Evolutionary conservation across 2,329 filamentous ascomycete species (phyloP).

Genomic region (Aspergillus fijiensis): DNA sequence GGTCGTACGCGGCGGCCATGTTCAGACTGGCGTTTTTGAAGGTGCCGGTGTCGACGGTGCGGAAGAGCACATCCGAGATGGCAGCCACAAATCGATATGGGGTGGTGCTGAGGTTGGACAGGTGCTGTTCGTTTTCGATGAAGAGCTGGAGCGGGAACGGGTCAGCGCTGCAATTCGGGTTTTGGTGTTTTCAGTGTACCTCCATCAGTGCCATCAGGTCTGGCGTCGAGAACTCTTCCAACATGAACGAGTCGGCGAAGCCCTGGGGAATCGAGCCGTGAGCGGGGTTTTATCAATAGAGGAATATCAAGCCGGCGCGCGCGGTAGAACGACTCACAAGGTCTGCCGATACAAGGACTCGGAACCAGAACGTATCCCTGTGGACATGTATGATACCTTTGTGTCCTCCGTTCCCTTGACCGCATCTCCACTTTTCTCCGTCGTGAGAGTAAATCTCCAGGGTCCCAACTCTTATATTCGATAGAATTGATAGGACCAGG

Average conservation of each 20-base stretch:
- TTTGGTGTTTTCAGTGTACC: neutral
- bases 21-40: neutral
- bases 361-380: neutral
- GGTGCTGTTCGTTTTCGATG: neutral
- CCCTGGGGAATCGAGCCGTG: neutral
- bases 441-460: neutral
- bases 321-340: neutral
- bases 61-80: neutral
- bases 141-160: neutral
- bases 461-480: neutral
- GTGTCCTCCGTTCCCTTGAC: neutral
- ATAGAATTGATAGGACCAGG: neutral
- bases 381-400: neutral
- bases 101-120: neutral
- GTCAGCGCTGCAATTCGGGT: neutral
- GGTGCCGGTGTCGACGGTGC: neutral
- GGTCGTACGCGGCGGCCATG: conserved; percentile 5
- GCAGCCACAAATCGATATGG: neutral
- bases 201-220: neutral
- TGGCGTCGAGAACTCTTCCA: neutral
- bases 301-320: neutral
- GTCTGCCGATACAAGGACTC: neutral
- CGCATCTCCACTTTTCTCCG: neutral
- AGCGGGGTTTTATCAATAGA: too few species aligned
- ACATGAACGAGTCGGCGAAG: neutral